Base-by-base conservation (phyloP, 352 stramenopile genomes). In the Phytophthora meadii region DNA sequence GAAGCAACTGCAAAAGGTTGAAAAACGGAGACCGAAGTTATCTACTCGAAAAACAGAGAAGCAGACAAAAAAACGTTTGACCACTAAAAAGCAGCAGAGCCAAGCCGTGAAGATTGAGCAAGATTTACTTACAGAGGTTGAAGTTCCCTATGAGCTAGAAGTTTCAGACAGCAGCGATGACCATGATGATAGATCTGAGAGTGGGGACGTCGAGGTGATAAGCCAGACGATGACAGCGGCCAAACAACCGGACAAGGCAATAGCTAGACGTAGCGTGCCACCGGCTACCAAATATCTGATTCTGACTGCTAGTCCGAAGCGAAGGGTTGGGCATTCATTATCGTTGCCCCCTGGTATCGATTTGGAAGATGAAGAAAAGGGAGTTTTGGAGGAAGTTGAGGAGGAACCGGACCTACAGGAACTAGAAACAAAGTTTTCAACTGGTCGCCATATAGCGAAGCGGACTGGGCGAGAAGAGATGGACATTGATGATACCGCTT, bases 321-420 rank as follows among this genome's bases (percentile, higher is more conserved):
- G 11, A 5, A 61, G 25, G 28, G 24, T 30, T 32, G 39, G n/a
- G 28, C 36, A 22, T 17, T 40, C 30, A 10, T 12, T 17, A 17
- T 22, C 14, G 22, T 34, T 27, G 47, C 15, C 55, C 3, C 39
- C 44, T 7, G 54, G 54, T 54, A 44, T 62, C 17, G 49, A 62
- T 45, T 54, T 27, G 27, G 56, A 71, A 51, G 25, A 59, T 41
- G 55, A 71, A 67, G 48, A 71, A 62, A 71, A 67, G 9, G 49
- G 25, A 40, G 41, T 67, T 41, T 28, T 55, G 7, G 48, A 28
- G 30, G 17, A 56, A 24, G 46, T 5, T 22, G 34, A n/a, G 48
- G 50, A 56, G 4, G 19, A 37, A 12, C 24, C 40, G 7, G 36
- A 27, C 37, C 52, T 8, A 53, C 11, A 47, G n/a, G 37, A 52